Conservation (phyloP, 495 filamentous ascomycete species). For the Bombardia bombarda region DNA sequence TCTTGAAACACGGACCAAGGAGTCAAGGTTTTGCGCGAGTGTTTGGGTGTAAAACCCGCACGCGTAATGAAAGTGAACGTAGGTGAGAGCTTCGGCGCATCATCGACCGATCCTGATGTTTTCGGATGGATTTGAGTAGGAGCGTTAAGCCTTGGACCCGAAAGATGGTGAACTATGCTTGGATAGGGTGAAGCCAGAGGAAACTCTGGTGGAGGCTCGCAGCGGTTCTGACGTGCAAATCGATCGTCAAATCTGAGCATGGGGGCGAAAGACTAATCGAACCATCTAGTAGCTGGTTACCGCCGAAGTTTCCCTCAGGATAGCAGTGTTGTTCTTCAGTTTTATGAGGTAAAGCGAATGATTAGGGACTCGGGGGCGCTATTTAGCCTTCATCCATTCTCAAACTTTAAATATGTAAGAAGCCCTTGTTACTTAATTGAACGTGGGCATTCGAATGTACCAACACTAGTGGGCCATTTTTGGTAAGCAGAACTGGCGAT, state of each 20-base stretch:
- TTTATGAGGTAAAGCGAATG: conserved; percentile 75
- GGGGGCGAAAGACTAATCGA: conserved; percentile 62
- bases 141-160: conserved; percentile 66
- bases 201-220: conserved; percentile 68
- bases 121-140: conserved; percentile 72
- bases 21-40: conserved; percentile 64
- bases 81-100: conserved; percentile 34
- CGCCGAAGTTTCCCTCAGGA: conserved; percentile 69
- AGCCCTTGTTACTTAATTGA: conserved; percentile 63
- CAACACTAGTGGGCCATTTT: conserved; percentile 60
- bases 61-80: conserved; percentile 65
- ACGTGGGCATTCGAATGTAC: conserved; percentile 62
- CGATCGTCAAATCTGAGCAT: conserved; percentile 61
- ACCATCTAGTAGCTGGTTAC: conserved; percentile 63
- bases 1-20: conserved; percentile 71
- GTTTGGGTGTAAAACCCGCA: conserved; percentile 61
- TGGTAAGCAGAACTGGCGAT: conserved; percentile 64
- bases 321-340: conserved; percentile 64
- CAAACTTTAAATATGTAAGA: conserved; percentile 73
- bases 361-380: conserved; percentile 68
- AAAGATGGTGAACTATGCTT: conserved; percentile 65
- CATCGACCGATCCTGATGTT: conserved; percentile 67
- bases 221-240: conserved; percentile 71
- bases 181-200: conserved; percentile 51
- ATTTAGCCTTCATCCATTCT: conserved; percentile 68